Evolutionary conservation across 140 eudicot species (phyloP).

Genomic region (Flaveria floridana): DNA sequence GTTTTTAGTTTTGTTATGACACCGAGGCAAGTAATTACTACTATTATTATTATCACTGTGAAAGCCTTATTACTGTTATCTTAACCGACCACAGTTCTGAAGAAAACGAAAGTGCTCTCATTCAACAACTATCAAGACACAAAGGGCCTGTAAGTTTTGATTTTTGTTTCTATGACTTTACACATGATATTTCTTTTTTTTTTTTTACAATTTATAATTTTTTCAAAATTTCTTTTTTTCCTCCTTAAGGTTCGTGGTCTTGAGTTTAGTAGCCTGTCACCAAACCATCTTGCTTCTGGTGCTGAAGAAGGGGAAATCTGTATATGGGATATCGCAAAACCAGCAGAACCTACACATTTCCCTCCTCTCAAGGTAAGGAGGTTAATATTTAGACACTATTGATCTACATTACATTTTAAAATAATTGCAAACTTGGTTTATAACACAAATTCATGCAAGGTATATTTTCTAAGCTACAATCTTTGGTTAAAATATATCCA

Average conservation of each 20-base stretch:
- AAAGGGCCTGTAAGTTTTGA: slow-evolving; percentile 81
- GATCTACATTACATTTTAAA: slow-evolving; percentile 7
- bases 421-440: slow-evolving; percentile 3
- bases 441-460: background rate
- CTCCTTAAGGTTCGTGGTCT: slow-evolving; percentile 84
- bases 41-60: background rate
- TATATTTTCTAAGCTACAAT: slow-evolving; percentile 14
- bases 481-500: background rate
- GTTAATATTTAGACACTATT: slow-evolving; percentile 17
- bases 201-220: background rate
- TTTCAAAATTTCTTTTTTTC: background rate
- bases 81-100: slow-evolving; percentile 55
- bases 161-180: slow-evolving; percentile 10
- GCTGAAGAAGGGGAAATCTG: slow-evolving; percentile 99
- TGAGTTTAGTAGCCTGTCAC: slow-evolving; percentile 80
- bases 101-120: slow-evolving; percentile 58
- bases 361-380: slow-evolving; percentile 81
- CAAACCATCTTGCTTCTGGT: slow-evolving; percentile 93
- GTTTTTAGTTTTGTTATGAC: slow-evolving; percentile 2
- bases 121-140: slow-evolving; percentile 70
- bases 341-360: slow-evolving; percentile 76
- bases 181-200: background rate
- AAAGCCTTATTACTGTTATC: slow-evolving; percentile 26
- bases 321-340: slow-evolving; percentile 87
- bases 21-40: background rate